Base-by-base conservation (phyloP, 331 rosid genomes). In the Malus hybrid region DNA sequence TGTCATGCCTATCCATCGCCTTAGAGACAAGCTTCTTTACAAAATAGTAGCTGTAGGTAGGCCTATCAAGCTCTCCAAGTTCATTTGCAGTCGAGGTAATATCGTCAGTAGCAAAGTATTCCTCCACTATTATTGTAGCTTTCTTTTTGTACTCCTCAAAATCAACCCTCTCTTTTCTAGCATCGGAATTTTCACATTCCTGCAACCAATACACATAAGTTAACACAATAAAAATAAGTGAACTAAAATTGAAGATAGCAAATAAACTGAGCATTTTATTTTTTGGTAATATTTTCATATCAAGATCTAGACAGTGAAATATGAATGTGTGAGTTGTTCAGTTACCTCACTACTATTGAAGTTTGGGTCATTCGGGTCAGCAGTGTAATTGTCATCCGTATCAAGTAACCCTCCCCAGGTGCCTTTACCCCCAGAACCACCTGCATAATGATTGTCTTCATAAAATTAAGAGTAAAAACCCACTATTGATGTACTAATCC, bases 1-100 rank as follows among this genome's bases (percentile, higher is more conserved):
- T 88, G 80, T 88, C 91, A 70, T 90, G 91, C 83, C 91, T 83
- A 67, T 90, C 96, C 93, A 90, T 88, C 62, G 96, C 88, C 85
- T 86, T 83, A 1, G 91, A 90, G 50, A 88, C 91, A 69, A 90
- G 91, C 74, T 86, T 88, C 22, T 90, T 90, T 33, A 90, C 85
- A 75, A 90, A 90, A 70, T 88, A 88, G 74, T 83, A 88, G 57
- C 80, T 73, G 42, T 86, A 83, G 64, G 63, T 76, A 48, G 91
- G 88, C 65, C 70, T 83, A 15, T 83, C 84, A 39, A 90, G 79
- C 54, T 86, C 93, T 81, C 74, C 81, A 34, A 90, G 68, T 83
- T 90, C 90, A 83, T 79, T 83, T 39, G 83, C 85, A 68, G 92
- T 77, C 33, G 87, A 86, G 67, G 73, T 69, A 70, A 86, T 85